Evolutionary conservation across 495 filamentous ascomycete genomes (phyloP).

Genomic region (Friedmanniomyces simplex): DNA sequence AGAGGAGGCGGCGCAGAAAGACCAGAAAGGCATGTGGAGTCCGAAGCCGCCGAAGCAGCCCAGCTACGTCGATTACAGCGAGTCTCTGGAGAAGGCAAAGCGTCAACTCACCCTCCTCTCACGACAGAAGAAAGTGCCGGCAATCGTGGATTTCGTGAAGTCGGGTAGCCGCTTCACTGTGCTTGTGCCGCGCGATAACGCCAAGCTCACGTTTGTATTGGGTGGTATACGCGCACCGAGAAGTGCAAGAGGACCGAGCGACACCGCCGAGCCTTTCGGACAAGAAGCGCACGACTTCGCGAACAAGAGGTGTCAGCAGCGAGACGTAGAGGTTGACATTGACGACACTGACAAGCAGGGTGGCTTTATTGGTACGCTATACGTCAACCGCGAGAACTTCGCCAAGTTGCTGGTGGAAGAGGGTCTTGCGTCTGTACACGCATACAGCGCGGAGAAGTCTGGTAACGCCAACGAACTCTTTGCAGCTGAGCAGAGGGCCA

Average conservation of each 20-base stretch:
- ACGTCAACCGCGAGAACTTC: slow-evolving; percentile 91
- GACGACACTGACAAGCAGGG: slow-evolving; percentile 92
- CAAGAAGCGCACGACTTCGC: slow-evolving; percentile 89
- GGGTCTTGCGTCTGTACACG: slow-evolving; percentile 80
- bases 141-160: slow-evolving; percentile 93
- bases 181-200: slow-evolving; percentile 82
- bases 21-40: slow-evolving; percentile 89
- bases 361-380: slow-evolving; percentile 92
- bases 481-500: slow-evolving; percentile 78
- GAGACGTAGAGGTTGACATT: slow-evolving; percentile 93
- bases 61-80: slow-evolving; percentile 79
- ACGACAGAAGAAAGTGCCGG: slow-evolving; percentile 85
- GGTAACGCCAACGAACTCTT: slow-evolving; percentile 79
- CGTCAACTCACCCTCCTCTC: slow-evolving; percentile 76
- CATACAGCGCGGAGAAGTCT: slow-evolving; percentile 90
- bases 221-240: slow-evolving; percentile 88
- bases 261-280: slow-evolving; percentile 86
- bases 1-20: slow-evolving; percentile 74
- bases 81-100: slow-evolving; percentile 89
- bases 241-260: slow-evolving; percentile 67
- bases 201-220: slow-evolving; percentile 90
- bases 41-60: slow-evolving; percentile 70
- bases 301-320: slow-evolving; percentile 76
- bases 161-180: slow-evolving; percentile 89
- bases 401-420: slow-evolving; percentile 90